Conservation (phyloP, 208 protist genomes). For the Trypanosoma boissoni region DNA sequence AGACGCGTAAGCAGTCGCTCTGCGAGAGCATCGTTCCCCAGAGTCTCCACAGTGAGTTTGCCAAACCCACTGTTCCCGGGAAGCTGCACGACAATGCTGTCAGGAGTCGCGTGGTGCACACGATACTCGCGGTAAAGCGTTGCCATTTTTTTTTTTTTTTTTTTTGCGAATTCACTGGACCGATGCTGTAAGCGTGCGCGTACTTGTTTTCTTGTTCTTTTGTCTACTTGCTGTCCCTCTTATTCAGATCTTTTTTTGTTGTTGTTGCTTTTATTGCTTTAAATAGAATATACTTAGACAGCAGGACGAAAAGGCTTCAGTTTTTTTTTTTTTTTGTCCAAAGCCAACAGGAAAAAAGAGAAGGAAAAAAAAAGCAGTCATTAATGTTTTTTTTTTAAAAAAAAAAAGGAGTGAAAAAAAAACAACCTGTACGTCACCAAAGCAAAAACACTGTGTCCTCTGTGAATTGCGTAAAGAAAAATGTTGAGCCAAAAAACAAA, state of each 20-base stretch:
- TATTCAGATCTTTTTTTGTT: conserved; percentile 1
- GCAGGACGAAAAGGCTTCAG: too few species aligned
- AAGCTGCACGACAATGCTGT: conserved; percentile 79
- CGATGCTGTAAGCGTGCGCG: not conserved
- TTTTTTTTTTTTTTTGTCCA: too few species aligned
- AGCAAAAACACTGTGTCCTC: too few species aligned
- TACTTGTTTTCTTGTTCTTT: not conserved
- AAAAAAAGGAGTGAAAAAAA: too few species aligned
- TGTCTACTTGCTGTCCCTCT: not conserved
- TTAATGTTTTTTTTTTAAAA: too few species aligned
- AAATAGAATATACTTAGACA: too few species aligned
- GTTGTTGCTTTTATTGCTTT: not conserved
- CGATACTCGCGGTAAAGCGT: conserved; percentile 62
- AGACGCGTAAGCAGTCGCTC: conserved; percentile 65
- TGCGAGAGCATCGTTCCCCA: conserved; percentile 70
- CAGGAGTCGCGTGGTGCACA: conserved; percentile 70
- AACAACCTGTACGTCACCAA: too few species aligned
- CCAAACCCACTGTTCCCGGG: conserved; percentile 72
- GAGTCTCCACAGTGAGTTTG: conserved; percentile 55
- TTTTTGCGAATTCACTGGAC: not conserved
- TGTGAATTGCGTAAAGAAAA: too few species aligned
- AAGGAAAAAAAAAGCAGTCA: too few species aligned
- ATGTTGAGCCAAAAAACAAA: too few species aligned
- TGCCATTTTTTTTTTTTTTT: not conserved
- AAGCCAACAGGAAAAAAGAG: too few species aligned